These are phyloP conservation scores for Porcisia hertigi DNA, from an alignment of 208 protist species.

Conservation along the genomic window DNA sequence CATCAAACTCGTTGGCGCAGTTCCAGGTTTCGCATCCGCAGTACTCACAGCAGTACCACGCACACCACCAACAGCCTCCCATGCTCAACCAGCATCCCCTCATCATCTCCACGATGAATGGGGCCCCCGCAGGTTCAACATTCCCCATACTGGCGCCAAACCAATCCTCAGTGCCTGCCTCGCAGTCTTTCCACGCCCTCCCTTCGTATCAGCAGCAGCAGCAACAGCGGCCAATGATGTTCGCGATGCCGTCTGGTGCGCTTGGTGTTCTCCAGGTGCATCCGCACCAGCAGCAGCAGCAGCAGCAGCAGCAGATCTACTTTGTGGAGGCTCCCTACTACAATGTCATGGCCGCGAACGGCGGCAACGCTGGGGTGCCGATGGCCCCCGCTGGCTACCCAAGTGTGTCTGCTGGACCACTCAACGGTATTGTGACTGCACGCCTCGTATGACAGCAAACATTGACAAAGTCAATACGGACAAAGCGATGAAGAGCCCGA, in stretches of 20 bases:
- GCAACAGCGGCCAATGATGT: slow-evolving; percentile 14
- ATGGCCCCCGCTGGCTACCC: neutral
- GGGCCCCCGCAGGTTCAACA: neutral
- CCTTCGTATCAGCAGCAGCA: slow-evolving; percentile 5
- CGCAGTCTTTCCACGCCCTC: slow-evolving; percentile 3
- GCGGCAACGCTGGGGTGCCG: neutral
- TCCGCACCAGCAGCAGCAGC: slow-evolving; percentile 20
- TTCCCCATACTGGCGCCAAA: slow-evolving; percentile 12
- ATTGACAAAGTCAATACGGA: too few species aligned
- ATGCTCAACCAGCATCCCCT: slow-evolving; percentile 6
- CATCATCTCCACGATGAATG: slow-evolving; percentile 7
- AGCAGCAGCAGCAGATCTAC: slow-evolving; percentile 28
- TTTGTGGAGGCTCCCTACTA: slow-evolving; percentile 14
- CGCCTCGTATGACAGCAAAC: neutral
- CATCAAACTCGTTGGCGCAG: slow-evolving; percentile 2
- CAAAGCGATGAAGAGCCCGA: neutral
- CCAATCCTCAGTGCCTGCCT: neutral
- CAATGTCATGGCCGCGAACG: slow-evolving; percentile 9
- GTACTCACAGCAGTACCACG: slow-evolving; percentile 10
- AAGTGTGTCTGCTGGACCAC: neutral
- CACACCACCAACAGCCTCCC: neutral
- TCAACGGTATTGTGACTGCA: neutral
- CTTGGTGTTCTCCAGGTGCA: slow-evolving; percentile 18
- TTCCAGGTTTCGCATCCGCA: slow-evolving; percentile 10
- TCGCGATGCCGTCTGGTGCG: slow-evolving; percentile 15